These are phyloP conservation scores for Royoungia palumana DNA, from an alignment of 768 basidiomycete species.

Conservation along the genomic window DNA sequence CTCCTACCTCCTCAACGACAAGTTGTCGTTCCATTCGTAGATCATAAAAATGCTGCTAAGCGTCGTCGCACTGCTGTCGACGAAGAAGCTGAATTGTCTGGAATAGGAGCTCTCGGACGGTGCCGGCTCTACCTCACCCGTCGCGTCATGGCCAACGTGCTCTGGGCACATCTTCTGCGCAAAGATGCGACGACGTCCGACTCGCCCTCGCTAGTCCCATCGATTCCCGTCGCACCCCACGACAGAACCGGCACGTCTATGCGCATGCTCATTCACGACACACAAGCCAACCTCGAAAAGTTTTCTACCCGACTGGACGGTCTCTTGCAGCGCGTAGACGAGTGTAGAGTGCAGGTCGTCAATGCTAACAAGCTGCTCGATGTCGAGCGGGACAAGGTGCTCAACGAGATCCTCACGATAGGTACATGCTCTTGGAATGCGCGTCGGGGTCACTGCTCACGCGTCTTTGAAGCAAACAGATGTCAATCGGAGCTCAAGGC, in stretches of 20 bases:
- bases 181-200: conserved; percentile 35
- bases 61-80: too few relatives aligned
- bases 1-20: too few relatives aligned
- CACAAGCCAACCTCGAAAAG: conserved; percentile 65
- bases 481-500: conserved; percentile 60
- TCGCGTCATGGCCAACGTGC: conserved; percentile 16
- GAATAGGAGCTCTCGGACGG: too few relatives aligned
- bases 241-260: conserved; percentile 70
- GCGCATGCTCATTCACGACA: conserved; percentile 70
- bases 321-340: conserved; percentile 49
- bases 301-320: conserved; percentile 56
- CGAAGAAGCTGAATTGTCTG: too few relatives aligned
- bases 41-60: too few relatives aligned
- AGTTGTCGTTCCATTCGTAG: too few relatives aligned
- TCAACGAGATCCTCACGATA: conserved; percentile 42
- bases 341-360: conserved; percentile 51
- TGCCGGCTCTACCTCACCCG: too few relatives aligned
- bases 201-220: conserved; percentile 21
- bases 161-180: conserved; percentile 57
- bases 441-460: conserved; percentile 1
- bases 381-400: conserved; percentile 53
- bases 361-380: conserved; percentile 56
- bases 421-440: neutral
- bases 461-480: conserved; percentile 48
- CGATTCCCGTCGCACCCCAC: conserved; percentile 41